These are phyloP conservation scores for Populus tomentosa DNA, from an alignment of 441 rosid species.

Conservation along the genomic window DNA sequence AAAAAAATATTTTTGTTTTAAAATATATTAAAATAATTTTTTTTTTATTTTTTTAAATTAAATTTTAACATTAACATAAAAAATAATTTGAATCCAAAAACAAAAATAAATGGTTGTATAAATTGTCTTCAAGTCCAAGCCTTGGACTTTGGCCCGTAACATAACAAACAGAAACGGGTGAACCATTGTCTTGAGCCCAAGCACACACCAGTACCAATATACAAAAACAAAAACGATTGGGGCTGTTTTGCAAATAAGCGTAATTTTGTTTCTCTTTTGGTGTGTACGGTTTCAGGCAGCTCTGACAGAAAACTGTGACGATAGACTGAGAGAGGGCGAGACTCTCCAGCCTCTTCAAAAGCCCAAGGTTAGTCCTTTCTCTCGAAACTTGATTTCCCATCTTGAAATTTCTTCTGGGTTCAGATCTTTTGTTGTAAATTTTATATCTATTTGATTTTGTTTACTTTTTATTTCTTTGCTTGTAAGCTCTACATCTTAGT, in stretches of 20 bases:
- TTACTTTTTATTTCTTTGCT: background rate
- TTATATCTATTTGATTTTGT: background rate
- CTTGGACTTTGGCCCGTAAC: background rate
- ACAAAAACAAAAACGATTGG: background rate
- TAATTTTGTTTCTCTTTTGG: constrained; percentile 8
- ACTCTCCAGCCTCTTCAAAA: constrained; percentile 9
- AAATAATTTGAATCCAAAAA: too few relatives aligned
- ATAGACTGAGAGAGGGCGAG: background rate
- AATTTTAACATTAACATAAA: too few relatives aligned
- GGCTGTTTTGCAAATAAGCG: background rate
- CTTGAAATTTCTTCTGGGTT: background rate
- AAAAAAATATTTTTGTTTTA: too few relatives aligned
- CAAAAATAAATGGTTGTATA: too few relatives aligned
- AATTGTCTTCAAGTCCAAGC: background rate
- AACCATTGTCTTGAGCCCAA: background rate
- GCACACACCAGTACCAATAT: background rate
- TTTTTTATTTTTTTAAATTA: too few relatives aligned
- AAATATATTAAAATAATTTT: too few relatives aligned
- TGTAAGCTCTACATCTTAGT: constrained; percentile 14
- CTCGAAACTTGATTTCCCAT: constrained; percentile 1
- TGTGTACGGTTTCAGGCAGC: constrained; percentile 5
- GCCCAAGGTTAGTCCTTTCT: constrained; percentile 33
- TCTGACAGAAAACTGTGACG: constrained; percentile 1
- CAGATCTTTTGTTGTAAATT: constrained; percentile 3
- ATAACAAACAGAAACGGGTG: background rate